phyloP scores from a whole-genome alignment of 192 early-diverging fungal species.

The Entophlyctis luteolus region DNA sequence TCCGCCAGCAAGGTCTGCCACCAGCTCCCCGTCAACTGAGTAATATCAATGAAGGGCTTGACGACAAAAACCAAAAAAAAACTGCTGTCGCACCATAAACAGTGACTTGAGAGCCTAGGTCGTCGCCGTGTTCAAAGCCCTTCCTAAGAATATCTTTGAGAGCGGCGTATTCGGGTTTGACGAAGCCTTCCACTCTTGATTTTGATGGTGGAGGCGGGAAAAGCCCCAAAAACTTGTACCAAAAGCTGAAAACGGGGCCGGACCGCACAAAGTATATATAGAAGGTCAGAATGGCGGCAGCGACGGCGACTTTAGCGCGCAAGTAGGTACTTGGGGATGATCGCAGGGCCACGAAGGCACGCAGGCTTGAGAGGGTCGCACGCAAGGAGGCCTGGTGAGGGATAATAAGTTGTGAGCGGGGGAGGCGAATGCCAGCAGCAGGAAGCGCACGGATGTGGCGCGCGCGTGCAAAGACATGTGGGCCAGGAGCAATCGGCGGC shows the following conservation, averaged over 20 bases:
- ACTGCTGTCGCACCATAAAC: constrained; percentile 33
- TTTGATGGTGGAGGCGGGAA: background rate
- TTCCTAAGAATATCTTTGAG: constrained; percentile 32
- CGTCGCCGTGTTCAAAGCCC: constrained; percentile 44
- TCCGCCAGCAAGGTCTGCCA: constrained; percentile 66
- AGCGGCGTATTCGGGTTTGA: constrained; percentile 34
- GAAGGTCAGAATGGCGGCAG: background rate
- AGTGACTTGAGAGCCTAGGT: constrained; percentile 47
- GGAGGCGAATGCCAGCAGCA: too few species aligned
- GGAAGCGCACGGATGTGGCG: too few species aligned
- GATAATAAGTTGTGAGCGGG: too few species aligned
- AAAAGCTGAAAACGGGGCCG: background rate
- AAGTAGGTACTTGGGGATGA: too few species aligned
- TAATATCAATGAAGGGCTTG: too few species aligned
- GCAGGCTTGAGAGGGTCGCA: too few species aligned
- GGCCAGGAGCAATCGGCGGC: too few species aligned
- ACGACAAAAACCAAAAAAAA: background rate
- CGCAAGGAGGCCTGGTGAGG: too few species aligned
- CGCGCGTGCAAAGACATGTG: too few species aligned
- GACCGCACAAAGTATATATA: constrained; percentile 9
- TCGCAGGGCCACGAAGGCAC: too few species aligned
- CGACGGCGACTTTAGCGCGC: too few species aligned
- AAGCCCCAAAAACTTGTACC: constrained; percentile 10
- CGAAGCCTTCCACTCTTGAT: constrained; percentile 13
- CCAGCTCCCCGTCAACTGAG: constrained; percentile 48